These are phyloP conservation scores for Peterozyma toletana DNA, from an alignment of 805 yeast species.

Conservation along the genomic window DNA sequence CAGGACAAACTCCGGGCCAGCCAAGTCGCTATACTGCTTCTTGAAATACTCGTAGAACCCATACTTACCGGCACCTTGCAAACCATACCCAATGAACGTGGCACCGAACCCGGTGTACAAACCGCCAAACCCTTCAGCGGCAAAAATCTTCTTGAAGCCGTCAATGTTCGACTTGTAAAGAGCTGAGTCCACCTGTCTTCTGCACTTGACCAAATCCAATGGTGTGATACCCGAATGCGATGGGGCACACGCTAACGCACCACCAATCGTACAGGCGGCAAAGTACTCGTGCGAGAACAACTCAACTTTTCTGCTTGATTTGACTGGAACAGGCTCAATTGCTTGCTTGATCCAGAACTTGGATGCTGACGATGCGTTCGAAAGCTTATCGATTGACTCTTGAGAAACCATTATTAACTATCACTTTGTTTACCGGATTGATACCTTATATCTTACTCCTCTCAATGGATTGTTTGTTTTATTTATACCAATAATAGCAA, in stretches of 20 bases:
- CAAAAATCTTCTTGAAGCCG: slow-evolving; percentile 74
- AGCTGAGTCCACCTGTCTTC: slow-evolving; percentile 77
- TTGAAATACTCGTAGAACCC: slow-evolving; percentile 93
- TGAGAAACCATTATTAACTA: too few species aligned
- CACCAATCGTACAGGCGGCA: slow-evolving; percentile 71
- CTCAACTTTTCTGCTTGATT: slow-evolving; percentile 27
- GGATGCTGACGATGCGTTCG: too few species aligned
- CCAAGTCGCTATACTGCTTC: slow-evolving; percentile 58
- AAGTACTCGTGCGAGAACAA: slow-evolving; percentile 59
- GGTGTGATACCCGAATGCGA: slow-evolving; percentile 94
- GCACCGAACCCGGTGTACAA: slow-evolving; percentile 89
- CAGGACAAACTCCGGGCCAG: slow-evolving; percentile 56
- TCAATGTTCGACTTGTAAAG: slow-evolving; percentile 71
- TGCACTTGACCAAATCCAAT: slow-evolving; percentile 86
- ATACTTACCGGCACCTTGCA: slow-evolving; percentile 97
- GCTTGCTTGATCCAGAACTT: slow-evolving; percentile 2
- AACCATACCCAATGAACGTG: slow-evolving; percentile 84
- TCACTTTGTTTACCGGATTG: too few species aligned
- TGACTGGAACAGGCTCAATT: not conserved
- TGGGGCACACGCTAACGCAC: slow-evolving; percentile 89
- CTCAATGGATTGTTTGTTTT: too few species aligned
- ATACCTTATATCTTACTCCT: too few species aligned
- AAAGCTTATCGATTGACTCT: too few species aligned
- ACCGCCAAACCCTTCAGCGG: slow-evolving; percentile 67
- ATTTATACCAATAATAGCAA: too few species aligned